These are phyloP conservation scores for Fusarium burgessii DNA, from an alignment of 2,329 filamentous ascomycete species.

Conservation along the genomic window DNA sequence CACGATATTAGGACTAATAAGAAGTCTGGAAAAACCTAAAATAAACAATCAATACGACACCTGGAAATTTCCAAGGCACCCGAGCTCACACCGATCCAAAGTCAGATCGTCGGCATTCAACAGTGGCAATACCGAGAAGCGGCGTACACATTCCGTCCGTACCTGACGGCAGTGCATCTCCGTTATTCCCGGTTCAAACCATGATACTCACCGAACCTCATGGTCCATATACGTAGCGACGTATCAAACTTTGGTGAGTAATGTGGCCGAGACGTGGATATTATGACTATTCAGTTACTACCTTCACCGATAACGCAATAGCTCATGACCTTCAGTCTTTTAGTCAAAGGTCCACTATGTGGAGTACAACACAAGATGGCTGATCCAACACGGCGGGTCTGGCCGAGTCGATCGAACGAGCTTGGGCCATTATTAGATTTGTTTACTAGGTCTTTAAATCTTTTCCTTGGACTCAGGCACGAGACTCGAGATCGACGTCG, in stretches of 20 bases:
- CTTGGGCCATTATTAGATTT: conserved; percentile 31
- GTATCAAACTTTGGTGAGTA: neutral
- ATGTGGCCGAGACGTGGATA: conserved; percentile 19
- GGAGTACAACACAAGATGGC: conserved; percentile 9
- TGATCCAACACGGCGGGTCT: conserved; percentile 20
- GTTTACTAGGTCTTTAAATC: neutral
- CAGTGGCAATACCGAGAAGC: neutral
- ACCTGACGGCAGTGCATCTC: neutral
- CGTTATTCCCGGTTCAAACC: neutral
- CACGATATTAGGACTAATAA: conserved; percentile 7
- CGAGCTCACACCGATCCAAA: neutral
- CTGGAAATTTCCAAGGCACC: neutral
- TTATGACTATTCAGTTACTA: conserved; percentile 19
- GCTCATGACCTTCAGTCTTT: conserved; percentile 16
- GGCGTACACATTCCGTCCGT: neutral
- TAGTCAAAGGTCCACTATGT: conserved; percentile 10
- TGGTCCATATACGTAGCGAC: neutral
- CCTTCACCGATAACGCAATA: neutral
- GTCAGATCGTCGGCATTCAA: neutral
- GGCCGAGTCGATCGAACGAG: conserved; percentile 29
- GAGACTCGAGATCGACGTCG: conserved; percentile 12
- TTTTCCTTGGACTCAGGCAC: conserved; percentile 11
- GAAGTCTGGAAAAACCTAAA: neutral
- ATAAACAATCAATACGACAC: neutral
- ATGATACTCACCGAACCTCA: neutral